Evolutionary conservation across 257 asterid species (phyloP), one percentile per base, ranked within the genome.

Genomic region (Solanum pimpinellifolium): DNA sequence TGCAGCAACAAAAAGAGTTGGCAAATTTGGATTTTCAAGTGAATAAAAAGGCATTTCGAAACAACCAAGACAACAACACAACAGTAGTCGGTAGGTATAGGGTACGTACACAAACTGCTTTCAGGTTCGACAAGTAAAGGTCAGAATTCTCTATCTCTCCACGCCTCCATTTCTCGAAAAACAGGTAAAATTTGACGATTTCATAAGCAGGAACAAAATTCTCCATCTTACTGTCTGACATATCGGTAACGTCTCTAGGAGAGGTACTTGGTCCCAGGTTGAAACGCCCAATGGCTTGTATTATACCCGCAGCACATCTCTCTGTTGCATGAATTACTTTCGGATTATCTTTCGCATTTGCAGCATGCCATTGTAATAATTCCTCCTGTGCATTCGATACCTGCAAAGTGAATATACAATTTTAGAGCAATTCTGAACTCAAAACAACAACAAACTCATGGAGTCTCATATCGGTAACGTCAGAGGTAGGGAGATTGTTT

Each of bases 221-320:
- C 49, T 96, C 97, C 92, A 27, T 46, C 84, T 92, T 93, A 21
- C 94, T 7, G 87, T 93, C 95, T 16, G 92, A 86, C 60, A 93
- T 72, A 86, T 93, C 93, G n/a, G 89, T 86, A 86, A 93, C 90
- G 90, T 97, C 99, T 89, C 98, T 90, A 27, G 94, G 97, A 88
- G 99, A 92, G 86, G 86, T 89, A 88, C 91, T 91, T 65, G 99
- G 98, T 86, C 99, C 99, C 4, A 97, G 94, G 87, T 93, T 93
- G 88, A 97, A 97, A 89, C 88, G 96, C 68, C 97, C 98, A 74
- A 97, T 95, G 87, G 99, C 97, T 92, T 97, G 96, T 89, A 97
- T 94, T 85, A 97, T 96, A 77, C 99, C 99, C 2, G 95, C 97
- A 37, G 99, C 99, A 92, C 99, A 97, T 90, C 98, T 93, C 93